Conservation (phyloP, 306 rosid species). For the Alnus rubra region DNA sequence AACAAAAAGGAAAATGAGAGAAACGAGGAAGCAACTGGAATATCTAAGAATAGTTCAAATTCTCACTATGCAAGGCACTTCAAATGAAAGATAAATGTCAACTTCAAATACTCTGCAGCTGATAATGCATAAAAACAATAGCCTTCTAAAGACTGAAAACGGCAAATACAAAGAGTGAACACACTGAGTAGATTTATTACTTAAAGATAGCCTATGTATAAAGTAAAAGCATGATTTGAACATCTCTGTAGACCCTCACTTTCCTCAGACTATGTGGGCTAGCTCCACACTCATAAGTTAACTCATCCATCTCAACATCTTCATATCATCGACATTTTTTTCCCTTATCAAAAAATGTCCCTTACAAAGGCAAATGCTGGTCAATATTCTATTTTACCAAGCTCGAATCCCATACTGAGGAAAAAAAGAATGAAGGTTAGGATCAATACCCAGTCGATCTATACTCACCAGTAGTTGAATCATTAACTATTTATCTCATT, state of each 20-base stretch:
- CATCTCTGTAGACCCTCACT: neutral
- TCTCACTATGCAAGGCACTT: neutral
- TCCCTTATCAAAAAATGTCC: neutral
- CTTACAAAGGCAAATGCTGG: neutral
- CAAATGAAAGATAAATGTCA: neutral
- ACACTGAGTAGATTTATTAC: conserved; percentile 11
- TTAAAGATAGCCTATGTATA: conserved; percentile 6
- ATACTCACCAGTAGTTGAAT: neutral
- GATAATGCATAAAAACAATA: neutral
- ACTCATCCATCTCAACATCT: neutral
- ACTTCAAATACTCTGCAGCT: neutral
- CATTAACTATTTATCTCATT: neutral
- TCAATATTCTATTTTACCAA: neutral
- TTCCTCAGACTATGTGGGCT: neutral
- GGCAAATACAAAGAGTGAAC: conserved; percentile 8
- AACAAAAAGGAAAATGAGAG: conserved; percentile 8
- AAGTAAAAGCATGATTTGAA: neutral
- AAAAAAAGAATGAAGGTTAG: neutral
- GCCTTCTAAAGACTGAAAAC: conserved; percentile 6
- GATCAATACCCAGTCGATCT: neutral
- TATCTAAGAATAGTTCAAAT: neutral
- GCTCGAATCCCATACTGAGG: neutral
- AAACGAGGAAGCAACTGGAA: conserved; percentile 11
- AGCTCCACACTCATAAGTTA: neutral
- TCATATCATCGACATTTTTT: neutral